Percentiles rank a stretch among this genome's conserved stretches.
These are phyloP conservation scores for Penium margaritaceum DNA, from an alignment of 139 green algal species.

Conservation along the genomic window DNA sequence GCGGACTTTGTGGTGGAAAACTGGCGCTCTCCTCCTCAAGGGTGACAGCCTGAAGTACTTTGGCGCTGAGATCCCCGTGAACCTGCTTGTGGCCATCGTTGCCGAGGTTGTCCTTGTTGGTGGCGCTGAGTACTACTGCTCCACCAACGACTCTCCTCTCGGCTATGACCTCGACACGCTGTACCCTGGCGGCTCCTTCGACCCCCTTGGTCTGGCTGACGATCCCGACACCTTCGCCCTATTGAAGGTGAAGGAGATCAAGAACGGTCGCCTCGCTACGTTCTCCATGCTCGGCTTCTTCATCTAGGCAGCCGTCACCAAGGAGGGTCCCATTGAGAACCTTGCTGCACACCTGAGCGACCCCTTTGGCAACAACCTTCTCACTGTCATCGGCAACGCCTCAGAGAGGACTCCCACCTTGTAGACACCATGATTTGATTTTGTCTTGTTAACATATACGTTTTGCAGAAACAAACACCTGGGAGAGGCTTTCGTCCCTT, in stretches of 20 bases:
- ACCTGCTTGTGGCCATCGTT: constrained; percentile 37
- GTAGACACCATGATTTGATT: too few relatives aligned
- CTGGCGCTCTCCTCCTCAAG: constrained; percentile 40
- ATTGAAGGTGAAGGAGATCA: constrained; percentile 91
- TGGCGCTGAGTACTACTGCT: constrained; percentile 79
- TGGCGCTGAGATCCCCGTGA: constrained; percentile 34
- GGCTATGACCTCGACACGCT: constrained; percentile 69
- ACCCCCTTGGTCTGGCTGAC: constrained; percentile 46
- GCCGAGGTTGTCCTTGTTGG: constrained; percentile 52
- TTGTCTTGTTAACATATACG: too few relatives aligned
- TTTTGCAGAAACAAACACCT: too few relatives aligned
- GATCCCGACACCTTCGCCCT: constrained; percentile 48
- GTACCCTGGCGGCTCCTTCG: constrained; percentile 86
- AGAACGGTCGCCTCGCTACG: constrained; percentile 90
- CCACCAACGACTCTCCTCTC: constrained; percentile 68
- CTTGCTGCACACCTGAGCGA: constrained; percentile 78
- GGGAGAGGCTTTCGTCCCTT: too few relatives aligned
- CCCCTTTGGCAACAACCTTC: constrained; percentile 75
- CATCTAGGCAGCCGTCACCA: constrained; percentile 72
- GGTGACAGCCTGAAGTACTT: constrained; percentile 43
- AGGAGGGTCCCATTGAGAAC: constrained; percentile 81
- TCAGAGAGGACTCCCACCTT: constrained; percentile 23
- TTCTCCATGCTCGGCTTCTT: constrained; percentile 63
- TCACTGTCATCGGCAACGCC: constrained; percentile 12
- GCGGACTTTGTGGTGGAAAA: constrained; percentile 46